Evolutionary conservation across 208 protist genomes (phyloP), one percentile per base, ranked within the genome.

Genomic region (Novymonas esmeraldas): DNA sequence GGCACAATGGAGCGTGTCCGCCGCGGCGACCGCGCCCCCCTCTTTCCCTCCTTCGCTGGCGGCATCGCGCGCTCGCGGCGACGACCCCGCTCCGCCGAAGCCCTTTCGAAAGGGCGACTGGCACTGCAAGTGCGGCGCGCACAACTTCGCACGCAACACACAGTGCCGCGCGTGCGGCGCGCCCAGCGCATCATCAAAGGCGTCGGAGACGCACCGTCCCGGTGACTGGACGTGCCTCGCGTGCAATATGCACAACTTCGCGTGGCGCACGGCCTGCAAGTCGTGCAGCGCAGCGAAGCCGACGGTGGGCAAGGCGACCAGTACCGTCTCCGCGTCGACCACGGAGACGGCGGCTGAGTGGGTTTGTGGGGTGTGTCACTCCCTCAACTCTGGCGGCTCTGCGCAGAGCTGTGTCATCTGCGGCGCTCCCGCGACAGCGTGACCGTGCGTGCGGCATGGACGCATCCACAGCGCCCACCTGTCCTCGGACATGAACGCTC

Each of bases 61-160:
- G n/a, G n/a, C n/a, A n/a, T n/a, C n/a, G n/a, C n/a, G n/a, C 36
- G 36, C 36, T 41, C 7, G 11, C 36, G 36, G 36, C 28, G 11
- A 49, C 24, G 56, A 49, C 9, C 13, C 39, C 31, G 56, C 14
- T 13, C 24, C 39, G 41, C 26, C 10, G n/a, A 64, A 73, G 49
- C 57, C 49, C 0, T 82, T 64, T 36, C 33, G 22, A 48, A 60
- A 33, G 11, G 84, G 84, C 9, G 86, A 95, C 62, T 95, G 90
- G 87, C 56, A 81, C 29, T 95, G 90, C 66, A 64, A 42, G 0
- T 95, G 90, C 51, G 85, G 87, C 18, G 66, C 68, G 14, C 83
- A 90, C 52, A 95, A 95, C 64, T 93, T 95, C 61, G 70, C 84
- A 0, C 69, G 69, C 31, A 76, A 85, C 26, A 61, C 58, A 6